Conservation (phyloP, 2,329 filamentous ascomycete genomes). For the Ilyonectria mors-panacis region DNA sequence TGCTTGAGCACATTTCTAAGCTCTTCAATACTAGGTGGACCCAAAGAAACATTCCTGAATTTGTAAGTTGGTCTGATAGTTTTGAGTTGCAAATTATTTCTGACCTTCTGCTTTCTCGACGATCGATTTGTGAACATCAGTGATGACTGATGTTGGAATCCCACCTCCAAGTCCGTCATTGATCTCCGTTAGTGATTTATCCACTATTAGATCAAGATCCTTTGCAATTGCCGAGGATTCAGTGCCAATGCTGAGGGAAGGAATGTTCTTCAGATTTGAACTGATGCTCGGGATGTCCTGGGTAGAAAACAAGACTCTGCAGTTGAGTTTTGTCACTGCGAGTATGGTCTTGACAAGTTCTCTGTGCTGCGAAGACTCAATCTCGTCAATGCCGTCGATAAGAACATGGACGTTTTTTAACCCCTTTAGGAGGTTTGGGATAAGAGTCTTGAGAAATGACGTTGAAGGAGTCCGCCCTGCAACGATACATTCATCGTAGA, state of each 20-base stretch:
- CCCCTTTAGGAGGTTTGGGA: neutral
- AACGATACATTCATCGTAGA: conserved; percentile 14
- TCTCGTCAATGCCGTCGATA: conserved; percentile 15
- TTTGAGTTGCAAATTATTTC: neutral
- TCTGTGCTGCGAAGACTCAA: neutral
- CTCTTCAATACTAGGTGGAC: conserved; percentile 9
- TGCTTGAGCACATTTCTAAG: neutral
- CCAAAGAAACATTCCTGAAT: conserved; percentile 20
- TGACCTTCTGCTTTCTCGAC: conserved; percentile 8
- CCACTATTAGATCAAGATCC: conserved; percentile 6
- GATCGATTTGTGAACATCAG: neutral
- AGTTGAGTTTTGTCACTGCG: neutral
- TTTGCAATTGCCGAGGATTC: neutral
- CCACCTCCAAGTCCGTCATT: neutral
- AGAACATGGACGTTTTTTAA: conserved; percentile 7
- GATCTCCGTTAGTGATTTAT: neutral
- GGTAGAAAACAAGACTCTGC: conserved; percentile 1
- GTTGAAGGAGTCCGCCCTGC: neutral
- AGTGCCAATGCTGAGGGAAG: neutral
- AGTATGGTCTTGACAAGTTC: conserved; percentile 2
- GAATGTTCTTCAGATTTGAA: neutral
- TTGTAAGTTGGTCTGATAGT: neutral
- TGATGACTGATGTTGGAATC: neutral
- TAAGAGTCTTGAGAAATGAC: neutral
- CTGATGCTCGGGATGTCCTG: conserved; percentile 5